Conservation (phyloP, 148 eudicot genomes). For the Vaccinium vitisidaea region DNA sequence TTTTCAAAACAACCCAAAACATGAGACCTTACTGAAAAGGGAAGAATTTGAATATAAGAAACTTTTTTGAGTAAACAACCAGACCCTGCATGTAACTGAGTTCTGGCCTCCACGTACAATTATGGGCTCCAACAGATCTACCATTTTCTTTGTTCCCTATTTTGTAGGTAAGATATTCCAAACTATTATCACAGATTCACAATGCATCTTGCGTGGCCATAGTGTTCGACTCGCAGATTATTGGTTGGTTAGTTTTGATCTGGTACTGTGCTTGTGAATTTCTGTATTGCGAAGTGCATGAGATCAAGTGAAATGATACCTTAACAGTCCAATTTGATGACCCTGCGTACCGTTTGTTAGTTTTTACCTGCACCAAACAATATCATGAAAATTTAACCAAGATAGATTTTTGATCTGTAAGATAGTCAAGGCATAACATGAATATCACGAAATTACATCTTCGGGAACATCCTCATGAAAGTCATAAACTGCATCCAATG, state of each 20-base stretch:
- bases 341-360: constrained; percentile 94
- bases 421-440: neutral
- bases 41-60: neutral
- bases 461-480: constrained; percentile 95
- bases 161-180: neutral
- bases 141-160: neutral
- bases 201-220: neutral
- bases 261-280: neutral
- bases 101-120: neutral
- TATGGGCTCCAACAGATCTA: neutral
- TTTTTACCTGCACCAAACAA: constrained; percentile 56
- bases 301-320: constrained; percentile 39
- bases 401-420: neutral
- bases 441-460: constrained; percentile 56
- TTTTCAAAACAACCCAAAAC: neutral
- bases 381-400: neutral
- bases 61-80: neutral
- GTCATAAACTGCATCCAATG: constrained; percentile 95
- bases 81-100: neutral
- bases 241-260: neutral
- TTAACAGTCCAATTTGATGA: constrained; percentile 91
- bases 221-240: neutral
- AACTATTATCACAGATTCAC: neutral
- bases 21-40: neutral
- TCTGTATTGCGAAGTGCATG: neutral